Evolutionary conservation across 2,329 filamentous ascomycete genomes (phyloP), one percentile per base, ranked within the genome.

Genomic region (Colletotrichum sublineola): DNA sequence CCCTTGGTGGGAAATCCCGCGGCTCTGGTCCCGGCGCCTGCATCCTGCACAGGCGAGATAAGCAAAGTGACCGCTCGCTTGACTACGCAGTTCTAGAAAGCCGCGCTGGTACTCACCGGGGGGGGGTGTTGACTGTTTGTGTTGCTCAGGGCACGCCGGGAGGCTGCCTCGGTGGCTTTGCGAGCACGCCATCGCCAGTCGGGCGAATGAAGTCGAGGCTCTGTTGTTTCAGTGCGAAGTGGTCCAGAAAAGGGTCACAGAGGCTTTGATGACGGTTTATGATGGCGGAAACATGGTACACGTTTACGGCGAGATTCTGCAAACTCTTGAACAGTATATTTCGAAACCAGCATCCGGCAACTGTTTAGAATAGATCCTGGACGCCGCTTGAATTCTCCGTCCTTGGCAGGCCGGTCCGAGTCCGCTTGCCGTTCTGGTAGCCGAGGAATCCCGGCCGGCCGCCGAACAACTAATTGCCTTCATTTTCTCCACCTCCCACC

Each of bases 161-260:
- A 64, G 60, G n/a, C 67, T 60, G 66, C 11, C 50, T 56, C 9
- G 50, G 50, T 57, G 18, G 15, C 46, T 46, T 31, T 33, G 52
- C 53, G 61, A 69, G 67, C 67, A 69, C 61, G 67, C 64, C 67
- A 69, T 69, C 61, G 61, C 61, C 53, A 58, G 44, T 53, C 52
- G 53, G 57, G 48, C n/a, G 46, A 67, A 50, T 8, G 12, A 40
- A 48, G 38, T 15, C 46, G 46, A 46, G 46, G 24, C 7, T 12
- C n/a, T 42, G 36, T 29, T 62, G 38, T 63, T 63, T 38, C 29
- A 38, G 61, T 31, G 53, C 42, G 20, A 69, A 56, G 44, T 11
- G 18, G 29, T 29, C 53, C 53, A n/a, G 40, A 58, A 57, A 36
- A 15, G 6, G 4, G 2, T 15, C 57, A 33, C 40, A 40, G 11